Evolutionary conservation across 2,329 filamentous ascomycete species (phyloP).

Genomic region (Rhinocladiella mackenziei): DNA sequence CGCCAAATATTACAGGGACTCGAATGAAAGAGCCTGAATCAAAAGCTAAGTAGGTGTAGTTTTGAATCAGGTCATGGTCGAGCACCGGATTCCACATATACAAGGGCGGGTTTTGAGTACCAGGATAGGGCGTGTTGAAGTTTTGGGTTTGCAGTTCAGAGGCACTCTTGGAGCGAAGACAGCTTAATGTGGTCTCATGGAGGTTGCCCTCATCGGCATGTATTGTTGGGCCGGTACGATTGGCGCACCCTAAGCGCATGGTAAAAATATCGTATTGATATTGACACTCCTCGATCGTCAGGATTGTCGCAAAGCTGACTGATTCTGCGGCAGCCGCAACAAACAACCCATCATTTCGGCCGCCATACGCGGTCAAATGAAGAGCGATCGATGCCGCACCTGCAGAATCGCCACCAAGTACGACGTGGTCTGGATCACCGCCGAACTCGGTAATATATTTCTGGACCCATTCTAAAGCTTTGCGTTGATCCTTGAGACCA

Average conservation of each 20-base stretch:
- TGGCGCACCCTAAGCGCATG: conserved; percentile 46
- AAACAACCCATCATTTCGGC: conserved; percentile 48
- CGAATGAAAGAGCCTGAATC: conserved; percentile 48
- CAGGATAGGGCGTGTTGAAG: conserved; percentile 45
- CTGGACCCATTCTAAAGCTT: conserved; percentile 66
- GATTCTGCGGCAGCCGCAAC: conserved; percentile 53
- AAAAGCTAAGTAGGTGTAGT: conserved; percentile 50
- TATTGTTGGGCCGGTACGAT: too few species aligned
- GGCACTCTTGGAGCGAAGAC: conserved; percentile 47
- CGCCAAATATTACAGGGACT: conserved; percentile 54
- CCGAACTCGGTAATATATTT: conserved; percentile 64
- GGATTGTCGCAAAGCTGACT: conserved; percentile 49
- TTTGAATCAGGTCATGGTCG: conserved; percentile 49
- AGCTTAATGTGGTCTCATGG: conserved; percentile 31
- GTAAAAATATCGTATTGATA: conserved; percentile 52
- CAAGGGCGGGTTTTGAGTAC: conserved; percentile 41
- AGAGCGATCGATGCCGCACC: conserved; percentile 62
- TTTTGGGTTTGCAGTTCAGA: conserved; percentile 46
- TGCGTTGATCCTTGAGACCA: conserved; percentile 66
- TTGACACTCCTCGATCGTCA: conserved; percentile 48
- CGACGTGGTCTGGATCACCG: conserved; percentile 64
- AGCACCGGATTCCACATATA: conserved; percentile 52
- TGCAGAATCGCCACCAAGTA: conserved; percentile 65
- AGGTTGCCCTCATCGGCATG: too few species aligned
- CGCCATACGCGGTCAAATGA: conserved; percentile 56